Conservation (phyloP, 176 grass and related monocot genomes). For the Ampelocalamus luodianensis region DNA sequence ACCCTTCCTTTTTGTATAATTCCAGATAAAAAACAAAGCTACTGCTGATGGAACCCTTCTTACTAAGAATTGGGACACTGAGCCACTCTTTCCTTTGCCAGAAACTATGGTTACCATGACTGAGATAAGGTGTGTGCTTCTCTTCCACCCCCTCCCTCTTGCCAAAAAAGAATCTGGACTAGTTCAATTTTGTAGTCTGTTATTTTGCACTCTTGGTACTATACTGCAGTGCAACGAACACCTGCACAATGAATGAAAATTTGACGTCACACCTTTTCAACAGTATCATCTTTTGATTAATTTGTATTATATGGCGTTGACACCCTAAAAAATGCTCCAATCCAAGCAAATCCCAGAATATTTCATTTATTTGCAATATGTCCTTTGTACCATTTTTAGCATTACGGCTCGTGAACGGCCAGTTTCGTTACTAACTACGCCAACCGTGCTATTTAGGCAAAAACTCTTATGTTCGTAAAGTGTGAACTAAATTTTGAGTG, state of each 20-base stretch:
- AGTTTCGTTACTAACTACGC: too few relatives aligned
- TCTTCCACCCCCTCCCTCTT: not conserved
- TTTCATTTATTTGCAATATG: constrained; percentile 8
- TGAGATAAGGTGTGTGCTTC: constrained; percentile 56
- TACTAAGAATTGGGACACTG: constrained; percentile 93
- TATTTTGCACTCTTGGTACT: not conserved
- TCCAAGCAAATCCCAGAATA: not conserved
- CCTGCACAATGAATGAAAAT: constrained; percentile 23
- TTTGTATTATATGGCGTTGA: not conserved
- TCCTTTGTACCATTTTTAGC: too few relatives aligned
- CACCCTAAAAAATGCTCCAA: constrained; percentile 1
- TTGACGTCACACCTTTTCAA: constrained; percentile 2
- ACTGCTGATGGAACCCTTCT: constrained; percentile 72
- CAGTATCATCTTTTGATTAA: constrained; percentile 16
- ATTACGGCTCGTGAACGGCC: too few relatives aligned
- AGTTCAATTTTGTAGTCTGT: not conserved
- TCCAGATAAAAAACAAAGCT: constrained; percentile 71
- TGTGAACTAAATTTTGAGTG: not conserved
- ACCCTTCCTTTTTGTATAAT: constrained; percentile 11
- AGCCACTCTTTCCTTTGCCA: constrained; percentile 78
- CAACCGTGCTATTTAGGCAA: too few relatives aligned
- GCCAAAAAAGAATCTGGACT: not conserved
- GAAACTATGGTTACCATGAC: constrained; percentile 42
- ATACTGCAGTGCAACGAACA: not conserved
- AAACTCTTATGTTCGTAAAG: not conserved